Conservation (phyloP, 176 grass and related monocot genomes). For the Carex littledalei region DNA sequence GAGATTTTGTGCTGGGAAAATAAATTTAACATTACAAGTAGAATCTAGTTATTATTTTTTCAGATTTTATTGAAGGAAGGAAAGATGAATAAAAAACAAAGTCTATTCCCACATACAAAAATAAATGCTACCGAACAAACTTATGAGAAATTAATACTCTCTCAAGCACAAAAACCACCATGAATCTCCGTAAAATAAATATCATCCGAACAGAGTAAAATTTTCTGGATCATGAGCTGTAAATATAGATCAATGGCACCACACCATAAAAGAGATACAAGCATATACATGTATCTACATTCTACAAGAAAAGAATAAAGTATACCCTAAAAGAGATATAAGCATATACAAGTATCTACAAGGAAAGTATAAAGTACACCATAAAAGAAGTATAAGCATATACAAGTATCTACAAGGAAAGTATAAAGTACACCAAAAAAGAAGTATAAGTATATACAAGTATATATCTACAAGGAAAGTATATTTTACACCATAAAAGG, state of each 20-base stretch:
- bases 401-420: constrained; percentile 10
- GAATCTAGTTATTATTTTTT: too few species aligned
- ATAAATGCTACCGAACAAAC: too few species aligned
- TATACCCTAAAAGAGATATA: background rate
- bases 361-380: background rate
- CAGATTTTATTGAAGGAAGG: too few species aligned
- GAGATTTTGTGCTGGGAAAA: too few species aligned
- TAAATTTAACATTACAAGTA: too few species aligned
- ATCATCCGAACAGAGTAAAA: background rate
- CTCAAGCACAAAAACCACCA: too few species aligned
- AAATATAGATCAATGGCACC: background rate
- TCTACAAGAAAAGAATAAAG: background rate
- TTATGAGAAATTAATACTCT: too few species aligned
- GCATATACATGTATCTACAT: background rate
- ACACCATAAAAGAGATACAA: background rate
- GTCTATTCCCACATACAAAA: too few species aligned
- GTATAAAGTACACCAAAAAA: background rate
- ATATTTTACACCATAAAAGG: background rate
- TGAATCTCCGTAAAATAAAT: too few species aligned
- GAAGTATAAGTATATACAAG: background rate
- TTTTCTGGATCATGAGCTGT: background rate
- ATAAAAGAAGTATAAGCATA: background rate
- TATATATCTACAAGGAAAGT: background rate
- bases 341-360: background rate
- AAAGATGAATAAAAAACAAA: too few species aligned